phyloP scores from a whole-genome alignment of 108 stramenopile genomes.

The Skeletonema tropicum region DNA sequence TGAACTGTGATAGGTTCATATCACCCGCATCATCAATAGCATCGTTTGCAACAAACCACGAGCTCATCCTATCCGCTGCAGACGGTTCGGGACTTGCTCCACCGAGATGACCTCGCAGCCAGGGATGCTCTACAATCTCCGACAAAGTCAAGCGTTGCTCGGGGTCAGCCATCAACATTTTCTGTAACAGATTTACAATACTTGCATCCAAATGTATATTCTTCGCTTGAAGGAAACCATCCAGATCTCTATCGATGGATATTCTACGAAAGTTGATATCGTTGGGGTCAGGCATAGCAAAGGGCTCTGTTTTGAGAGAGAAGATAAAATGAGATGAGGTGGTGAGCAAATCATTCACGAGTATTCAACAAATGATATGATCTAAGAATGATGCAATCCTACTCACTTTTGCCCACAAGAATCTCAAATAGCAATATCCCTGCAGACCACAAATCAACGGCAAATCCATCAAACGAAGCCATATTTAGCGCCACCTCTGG shows the following conservation, averaged over 20 bases:
- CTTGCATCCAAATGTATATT: slow-evolving; percentile 55
- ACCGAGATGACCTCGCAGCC: slow-evolving; percentile 46
- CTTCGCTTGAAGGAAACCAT: slow-evolving; percentile 42
- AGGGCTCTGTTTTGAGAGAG: slow-evolving; percentile 41
- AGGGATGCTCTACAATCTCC: slow-evolving; percentile 80
- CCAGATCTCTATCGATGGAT: slow-evolving; percentile 50
- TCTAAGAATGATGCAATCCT: not conserved
- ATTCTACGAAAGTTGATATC: slow-evolving; percentile 71
- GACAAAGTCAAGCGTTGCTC: slow-evolving; percentile 64
- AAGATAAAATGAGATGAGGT: not conserved
- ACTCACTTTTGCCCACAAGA: slow-evolving; percentile 63
- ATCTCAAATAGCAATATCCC: slow-evolving; percentile 91
- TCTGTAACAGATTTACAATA: slow-evolving; percentile 78
- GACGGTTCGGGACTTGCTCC: slow-evolving; percentile 8
- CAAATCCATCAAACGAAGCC: slow-evolving; percentile 81
- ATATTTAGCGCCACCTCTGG: slow-evolving; percentile 74
- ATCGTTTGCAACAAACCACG: slow-evolving; percentile 32
- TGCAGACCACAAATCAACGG: slow-evolving; percentile 90
- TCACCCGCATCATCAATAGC: slow-evolving; percentile 17
- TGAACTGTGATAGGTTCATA: slow-evolving; percentile 14
- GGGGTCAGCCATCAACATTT: slow-evolving; percentile 75
- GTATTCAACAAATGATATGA: not conserved
- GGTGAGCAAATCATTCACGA: not conserved
- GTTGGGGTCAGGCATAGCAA: slow-evolving; percentile 58
- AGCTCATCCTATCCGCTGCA: slow-evolving; percentile 4